phyloP scores from a whole-genome alignment of 2,329 filamentous ascomycete genomes.

The Trichothecium roseum region DNA sequence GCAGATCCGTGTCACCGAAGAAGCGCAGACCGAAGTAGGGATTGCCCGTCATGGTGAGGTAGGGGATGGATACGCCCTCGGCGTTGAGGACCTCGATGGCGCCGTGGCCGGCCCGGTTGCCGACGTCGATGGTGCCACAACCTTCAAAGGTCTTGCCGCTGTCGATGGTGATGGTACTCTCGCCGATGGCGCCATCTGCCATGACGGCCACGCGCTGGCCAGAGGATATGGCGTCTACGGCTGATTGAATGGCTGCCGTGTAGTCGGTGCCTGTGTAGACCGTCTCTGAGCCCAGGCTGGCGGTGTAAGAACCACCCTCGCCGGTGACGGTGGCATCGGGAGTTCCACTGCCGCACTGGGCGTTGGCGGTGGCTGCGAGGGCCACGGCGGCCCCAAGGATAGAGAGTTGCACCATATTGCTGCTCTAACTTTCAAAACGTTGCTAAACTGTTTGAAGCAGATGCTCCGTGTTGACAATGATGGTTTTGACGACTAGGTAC shows the following conservation, averaged over 20 bases:
- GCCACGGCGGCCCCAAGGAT: constrained; percentile 29
- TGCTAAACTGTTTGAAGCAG: too few relatives aligned
- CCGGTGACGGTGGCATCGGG: constrained; percentile 36
- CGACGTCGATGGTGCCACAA: constrained; percentile 44
- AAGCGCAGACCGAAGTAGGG: constrained; percentile 48
- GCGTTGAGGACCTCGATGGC: constrained; percentile 43
- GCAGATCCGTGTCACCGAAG: constrained; percentile 37
- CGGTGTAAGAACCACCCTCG: constrained; percentile 31
- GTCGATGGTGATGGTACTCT: constrained; percentile 37
- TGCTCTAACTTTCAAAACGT: too few relatives aligned
- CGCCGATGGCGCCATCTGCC: constrained; percentile 43
- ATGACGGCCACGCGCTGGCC: constrained; percentile 44
- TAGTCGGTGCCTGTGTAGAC: constrained; percentile 46
- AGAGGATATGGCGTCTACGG: constrained; percentile 37
- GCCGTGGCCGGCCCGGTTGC: constrained; percentile 30
- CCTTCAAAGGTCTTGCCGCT: constrained; percentile 48
- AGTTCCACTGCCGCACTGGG: constrained; percentile 36
- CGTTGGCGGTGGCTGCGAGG: constrained; percentile 24
- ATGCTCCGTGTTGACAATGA: constrained; percentile 18
- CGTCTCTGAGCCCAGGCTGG: constrained; percentile 28
- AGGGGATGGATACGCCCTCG: constrained; percentile 40
- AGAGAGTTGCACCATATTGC: constrained; percentile 22
- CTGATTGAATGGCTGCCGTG: constrained; percentile 41
- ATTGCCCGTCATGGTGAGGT: constrained; percentile 45
- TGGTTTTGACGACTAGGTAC: constrained; percentile 1